Conservation (phyloP, 1,284 basidiomycete species). For the Apiotrichum veenhuisii region DNA sequence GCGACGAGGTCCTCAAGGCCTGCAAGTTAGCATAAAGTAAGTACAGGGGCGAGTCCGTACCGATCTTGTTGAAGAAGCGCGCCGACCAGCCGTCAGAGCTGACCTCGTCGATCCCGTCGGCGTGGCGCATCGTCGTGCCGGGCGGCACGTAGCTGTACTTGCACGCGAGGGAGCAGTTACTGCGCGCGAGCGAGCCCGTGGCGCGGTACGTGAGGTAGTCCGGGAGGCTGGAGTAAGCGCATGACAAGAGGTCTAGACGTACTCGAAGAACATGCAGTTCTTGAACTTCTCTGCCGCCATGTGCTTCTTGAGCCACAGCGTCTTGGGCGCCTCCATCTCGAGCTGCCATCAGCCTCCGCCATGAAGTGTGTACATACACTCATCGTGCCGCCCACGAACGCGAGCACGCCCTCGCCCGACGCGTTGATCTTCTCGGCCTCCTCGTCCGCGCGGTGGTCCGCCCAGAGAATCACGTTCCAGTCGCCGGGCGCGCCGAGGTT, state of each 20-base stretch:
- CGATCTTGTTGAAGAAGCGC: slow-evolving; percentile 81
- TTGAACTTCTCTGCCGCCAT: slow-evolving; percentile 74
- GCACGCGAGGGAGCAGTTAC: slow-evolving; percentile 90
- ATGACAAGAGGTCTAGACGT: slow-evolving; percentile 9
- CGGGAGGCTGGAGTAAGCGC: slow-evolving; percentile 58
- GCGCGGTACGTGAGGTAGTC: slow-evolving; percentile 94
- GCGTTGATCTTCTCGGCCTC: slow-evolving; percentile 88
- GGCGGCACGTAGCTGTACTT: slow-evolving; percentile 95
- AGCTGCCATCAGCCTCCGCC: slow-evolving; percentile 55
- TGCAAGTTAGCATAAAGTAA: slow-evolving; percentile 5
- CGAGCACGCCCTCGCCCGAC: slow-evolving; percentile 76
- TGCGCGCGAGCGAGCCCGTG: slow-evolving; percentile 73
- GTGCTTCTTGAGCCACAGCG: slow-evolving; percentile 90
- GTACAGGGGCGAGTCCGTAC: no score
- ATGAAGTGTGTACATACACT: slow-evolving; percentile 60
- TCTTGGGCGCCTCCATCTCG: slow-evolving; percentile 96
- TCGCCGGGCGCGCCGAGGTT: slow-evolving; percentile 60
- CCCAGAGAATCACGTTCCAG: slow-evolving; percentile 86
- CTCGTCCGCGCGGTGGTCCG: slow-evolving; percentile 80
- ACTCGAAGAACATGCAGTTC: slow-evolving; percentile 87
- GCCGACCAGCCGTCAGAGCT: slow-evolving; percentile 70
- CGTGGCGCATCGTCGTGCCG: slow-evolving; percentile 46
- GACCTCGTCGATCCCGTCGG: slow-evolving; percentile 41
- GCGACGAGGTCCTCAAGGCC: slow-evolving; percentile 50
- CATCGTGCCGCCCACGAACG: slow-evolving; percentile 96